Evolutionary conservation across 495 filamentous ascomycete species (phyloP).

Genomic region (Tuber umbilicatum): DNA sequence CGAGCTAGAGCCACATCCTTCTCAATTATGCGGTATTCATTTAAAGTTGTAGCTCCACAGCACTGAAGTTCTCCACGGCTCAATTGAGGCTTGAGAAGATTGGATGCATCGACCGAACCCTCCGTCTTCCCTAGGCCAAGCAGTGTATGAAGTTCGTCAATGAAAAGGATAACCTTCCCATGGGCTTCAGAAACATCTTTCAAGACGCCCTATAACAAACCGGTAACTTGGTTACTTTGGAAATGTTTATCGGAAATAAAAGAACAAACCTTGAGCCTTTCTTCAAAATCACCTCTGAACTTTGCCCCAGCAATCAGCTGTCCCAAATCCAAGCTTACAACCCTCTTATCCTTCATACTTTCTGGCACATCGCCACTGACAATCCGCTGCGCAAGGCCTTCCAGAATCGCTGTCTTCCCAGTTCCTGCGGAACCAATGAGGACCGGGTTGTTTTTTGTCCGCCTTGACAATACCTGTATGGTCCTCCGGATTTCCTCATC

Average conservation of each 20-base stretch:
- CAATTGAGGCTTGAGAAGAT: constrained; percentile 88
- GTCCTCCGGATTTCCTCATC: constrained; percentile 87
- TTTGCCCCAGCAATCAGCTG: constrained; percentile 92
- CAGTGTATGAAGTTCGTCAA: constrained; percentile 89
- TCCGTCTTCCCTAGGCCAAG: constrained; percentile 91
- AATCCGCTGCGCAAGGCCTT: constrained; percentile 87
- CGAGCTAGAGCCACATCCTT: constrained; percentile 91
- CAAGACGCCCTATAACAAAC: constrained; percentile 51
- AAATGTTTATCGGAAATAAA: background rate
- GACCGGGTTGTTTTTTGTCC: constrained; percentile 96
- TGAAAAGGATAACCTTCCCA: constrained; percentile 85
- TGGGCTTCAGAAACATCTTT: constrained; percentile 85
- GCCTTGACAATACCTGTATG: constrained; percentile 83
- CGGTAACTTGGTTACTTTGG: background rate
- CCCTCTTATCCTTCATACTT: constrained; percentile 89
- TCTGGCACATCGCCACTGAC: constrained; percentile 90
- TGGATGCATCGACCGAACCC: constrained; percentile 92
- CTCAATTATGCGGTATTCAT: constrained; percentile 86
- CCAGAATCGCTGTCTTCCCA: constrained; percentile 90
- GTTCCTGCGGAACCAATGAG: constrained; percentile 88
- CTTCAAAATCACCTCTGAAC: constrained; percentile 93
- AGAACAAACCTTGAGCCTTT: constrained; percentile 62
- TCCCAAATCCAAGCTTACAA: constrained; percentile 79
- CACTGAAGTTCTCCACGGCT: constrained; percentile 89
- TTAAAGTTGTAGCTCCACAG: constrained; percentile 87